These are phyloP conservation scores for Coelastrella sp. DNA, from an alignment of 139 green algal species.

Conservation along the genomic window DNA sequence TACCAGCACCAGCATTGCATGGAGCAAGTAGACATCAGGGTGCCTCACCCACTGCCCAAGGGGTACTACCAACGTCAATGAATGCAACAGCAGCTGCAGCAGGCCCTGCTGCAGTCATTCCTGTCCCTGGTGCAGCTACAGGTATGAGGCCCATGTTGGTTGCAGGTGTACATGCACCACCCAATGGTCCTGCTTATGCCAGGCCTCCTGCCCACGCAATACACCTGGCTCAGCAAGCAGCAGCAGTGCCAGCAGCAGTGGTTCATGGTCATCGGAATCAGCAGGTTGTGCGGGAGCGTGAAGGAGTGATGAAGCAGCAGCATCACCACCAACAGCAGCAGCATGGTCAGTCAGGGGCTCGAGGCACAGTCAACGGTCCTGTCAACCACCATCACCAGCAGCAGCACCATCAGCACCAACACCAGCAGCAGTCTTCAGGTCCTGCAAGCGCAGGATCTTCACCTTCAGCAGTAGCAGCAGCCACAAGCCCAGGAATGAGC, in stretches of 20 bases:
- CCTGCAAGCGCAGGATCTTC: background rate
- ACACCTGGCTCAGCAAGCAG: background rate
- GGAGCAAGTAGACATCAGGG: too few relatives aligned
- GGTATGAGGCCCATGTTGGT: background rate
- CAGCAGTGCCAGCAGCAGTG: background rate
- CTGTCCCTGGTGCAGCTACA: background rate
- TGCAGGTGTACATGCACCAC: background rate
- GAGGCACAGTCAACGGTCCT: too few relatives aligned
- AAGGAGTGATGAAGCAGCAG: background rate
- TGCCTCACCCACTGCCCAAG: too few relatives aligned
- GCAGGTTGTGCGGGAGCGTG: background rate
- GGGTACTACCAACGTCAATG: background rate
- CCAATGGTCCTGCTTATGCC: background rate
- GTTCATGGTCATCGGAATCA: background rate
- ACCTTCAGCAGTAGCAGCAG: background rate
- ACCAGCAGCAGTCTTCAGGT: background rate
- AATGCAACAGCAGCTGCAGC: conserved; percentile 27
- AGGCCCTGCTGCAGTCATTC: background rate
- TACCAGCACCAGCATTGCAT: conserved; percentile 37
- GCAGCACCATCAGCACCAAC: conserved; percentile 14
- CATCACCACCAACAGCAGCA: background rate
- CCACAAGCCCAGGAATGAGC: background rate
- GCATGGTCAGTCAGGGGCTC: too few relatives aligned
- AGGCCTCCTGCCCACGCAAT: background rate
- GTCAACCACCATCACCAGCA: background rate